Conservation (phyloP, 176 grass and related monocot genomes). For the Ensete glaucum region DNA sequence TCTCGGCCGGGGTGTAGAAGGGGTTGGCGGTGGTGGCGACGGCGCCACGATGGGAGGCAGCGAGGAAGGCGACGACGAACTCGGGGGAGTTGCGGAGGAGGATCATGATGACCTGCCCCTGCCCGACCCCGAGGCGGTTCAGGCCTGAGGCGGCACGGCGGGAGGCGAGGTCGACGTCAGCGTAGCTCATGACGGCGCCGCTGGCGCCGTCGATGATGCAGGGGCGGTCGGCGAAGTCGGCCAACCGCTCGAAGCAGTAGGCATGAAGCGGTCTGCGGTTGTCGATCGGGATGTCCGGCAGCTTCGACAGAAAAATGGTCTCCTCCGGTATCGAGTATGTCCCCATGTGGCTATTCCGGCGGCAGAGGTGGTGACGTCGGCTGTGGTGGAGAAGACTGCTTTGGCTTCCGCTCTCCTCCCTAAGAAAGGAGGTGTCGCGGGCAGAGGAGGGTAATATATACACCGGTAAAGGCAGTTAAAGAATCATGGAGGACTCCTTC, state of each 20-base stretch:
- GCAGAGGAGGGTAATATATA: no score
- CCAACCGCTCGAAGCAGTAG: background rate
- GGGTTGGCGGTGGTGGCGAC: constrained; percentile 3
- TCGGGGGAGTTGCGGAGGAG: constrained; percentile 3
- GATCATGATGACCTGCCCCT: constrained; percentile 5
- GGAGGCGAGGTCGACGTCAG: background rate
- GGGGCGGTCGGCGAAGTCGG: background rate
- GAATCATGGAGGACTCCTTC: no score
- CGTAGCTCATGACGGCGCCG: constrained; percentile 3
- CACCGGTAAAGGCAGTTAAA: no score
- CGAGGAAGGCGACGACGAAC: constrained; percentile 5
- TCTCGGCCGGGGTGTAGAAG: constrained; percentile 1
- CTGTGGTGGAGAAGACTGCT: no score
- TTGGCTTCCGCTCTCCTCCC: no score
- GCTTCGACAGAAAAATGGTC: constrained; percentile 7
- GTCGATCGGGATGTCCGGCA: background rate
- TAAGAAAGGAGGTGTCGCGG: no score
- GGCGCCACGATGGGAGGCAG: background rate
- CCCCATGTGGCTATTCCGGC: no score
- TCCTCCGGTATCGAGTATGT: background rate
- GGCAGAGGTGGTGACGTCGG: no score
- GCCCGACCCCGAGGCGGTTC: background rate
- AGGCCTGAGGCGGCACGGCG: background rate
- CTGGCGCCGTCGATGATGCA: constrained; percentile 8
- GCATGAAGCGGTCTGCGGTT: background rate